A percentile compares a stretch with the other conserved stretches of the same genome.
Conservation (phyloP, 805 yeast genomes). For the Lipomyces mesembrius region DNA sequence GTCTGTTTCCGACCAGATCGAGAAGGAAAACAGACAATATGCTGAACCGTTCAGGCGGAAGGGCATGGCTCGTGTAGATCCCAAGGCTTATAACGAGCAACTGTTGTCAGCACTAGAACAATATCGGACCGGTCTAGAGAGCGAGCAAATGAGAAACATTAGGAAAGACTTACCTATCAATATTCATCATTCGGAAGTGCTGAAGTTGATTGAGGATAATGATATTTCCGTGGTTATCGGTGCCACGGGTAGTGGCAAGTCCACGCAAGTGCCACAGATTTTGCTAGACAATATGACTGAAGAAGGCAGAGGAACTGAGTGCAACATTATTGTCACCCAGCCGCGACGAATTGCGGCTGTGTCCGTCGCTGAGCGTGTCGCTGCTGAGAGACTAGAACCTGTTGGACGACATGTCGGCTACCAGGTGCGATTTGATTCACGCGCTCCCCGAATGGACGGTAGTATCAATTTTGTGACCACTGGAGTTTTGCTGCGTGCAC, state of each 20-base stretch:
- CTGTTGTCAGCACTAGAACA: conserved; percentile 4
- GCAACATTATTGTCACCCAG: conserved; percentile 39
- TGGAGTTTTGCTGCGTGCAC: conserved; percentile 69
- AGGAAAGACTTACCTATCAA: conserved; percentile 28
- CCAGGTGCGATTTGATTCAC: conserved; percentile 76
- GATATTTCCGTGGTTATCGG: conserved; percentile 37
- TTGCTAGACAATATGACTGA: conserved; percentile 35
- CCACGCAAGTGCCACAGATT: conserved; percentile 41
- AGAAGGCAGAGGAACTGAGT: conserved; percentile 28
- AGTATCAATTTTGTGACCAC: conserved; percentile 80
- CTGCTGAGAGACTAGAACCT: conserved; percentile 65
- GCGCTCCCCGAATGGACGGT: conserved; percentile 55
- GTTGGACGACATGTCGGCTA: conserved; percentile 79
- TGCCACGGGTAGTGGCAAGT: conserved; percentile 41
- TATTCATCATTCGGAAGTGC: conserved; percentile 22
- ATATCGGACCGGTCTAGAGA: conserved; percentile 5
- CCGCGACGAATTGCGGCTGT: conserved; percentile 43
- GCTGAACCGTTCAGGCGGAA: neutral
- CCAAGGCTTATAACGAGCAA: neutral
- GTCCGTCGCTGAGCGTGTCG: conserved; percentile 74
- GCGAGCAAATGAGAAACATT: conserved; percentile 22
- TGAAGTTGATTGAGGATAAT: conserved; percentile 27
- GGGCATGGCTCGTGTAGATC: neutral
- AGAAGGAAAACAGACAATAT: conserved; percentile 12
- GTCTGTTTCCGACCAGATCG: conserved; percentile 10